Conservation (phyloP, 1,284 basidiomycete genomes). For the Boletus semigastroideus region DNA sequence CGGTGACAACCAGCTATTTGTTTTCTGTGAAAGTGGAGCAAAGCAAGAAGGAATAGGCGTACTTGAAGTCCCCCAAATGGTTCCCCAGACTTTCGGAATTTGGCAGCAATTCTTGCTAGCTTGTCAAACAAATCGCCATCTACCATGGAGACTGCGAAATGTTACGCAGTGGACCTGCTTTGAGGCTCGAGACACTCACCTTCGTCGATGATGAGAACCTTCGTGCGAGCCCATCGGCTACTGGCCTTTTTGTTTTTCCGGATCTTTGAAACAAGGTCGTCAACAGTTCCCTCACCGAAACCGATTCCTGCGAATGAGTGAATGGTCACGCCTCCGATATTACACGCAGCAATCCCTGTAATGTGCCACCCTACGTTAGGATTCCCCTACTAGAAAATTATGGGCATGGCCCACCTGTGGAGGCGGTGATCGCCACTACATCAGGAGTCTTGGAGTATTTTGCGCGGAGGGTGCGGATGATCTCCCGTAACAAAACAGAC, state of each 20-base stretch:
- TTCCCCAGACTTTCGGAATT: conserved; percentile 51
- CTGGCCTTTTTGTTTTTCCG: conserved; percentile 65
- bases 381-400: neutral
- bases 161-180: neutral
- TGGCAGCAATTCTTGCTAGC: conserved; percentile 66
- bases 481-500: conserved; percentile 86
- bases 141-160: conserved; percentile 81
- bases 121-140: conserved; percentile 89
- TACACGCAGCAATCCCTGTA: conserved; percentile 84
- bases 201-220: conserved; percentile 90
- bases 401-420: conserved; percentile 57
- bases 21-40: conserved; percentile 4
- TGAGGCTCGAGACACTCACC: conserved; percentile 44
- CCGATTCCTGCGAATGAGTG: conserved; percentile 92
- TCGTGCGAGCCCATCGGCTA: conserved; percentile 72
- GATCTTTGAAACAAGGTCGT: conserved; percentile 62
- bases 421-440: conserved; percentile 83
- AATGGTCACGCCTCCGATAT: conserved; percentile 87
- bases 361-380: conserved; percentile 1
- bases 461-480: conserved; percentile 63
- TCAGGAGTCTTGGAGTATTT: conserved; percentile 48
- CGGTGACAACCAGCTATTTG: conserved; percentile 74
- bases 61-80: conserved; percentile 94
- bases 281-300: conserved; percentile 63
- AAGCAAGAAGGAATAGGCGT: conserved; percentile 19